Percentiles rank a stretch among this genome's conserved stretches.
Conservation (phyloP, 73 alveolate genomes). For the Tetrahymena thermophila region DNA sequence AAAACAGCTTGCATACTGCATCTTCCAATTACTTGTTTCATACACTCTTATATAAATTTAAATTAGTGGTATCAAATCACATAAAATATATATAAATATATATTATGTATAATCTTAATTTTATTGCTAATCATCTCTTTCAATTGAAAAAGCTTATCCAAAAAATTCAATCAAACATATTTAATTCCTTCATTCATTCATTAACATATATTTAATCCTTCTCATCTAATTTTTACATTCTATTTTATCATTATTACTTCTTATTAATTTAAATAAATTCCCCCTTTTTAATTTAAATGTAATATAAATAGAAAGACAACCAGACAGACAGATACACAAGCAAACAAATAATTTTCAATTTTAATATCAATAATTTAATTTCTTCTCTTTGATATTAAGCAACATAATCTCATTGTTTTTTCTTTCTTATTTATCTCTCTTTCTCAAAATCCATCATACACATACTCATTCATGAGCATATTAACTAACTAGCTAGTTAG, state of each 20-base stretch:
- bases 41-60: background rate
- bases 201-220: no score
- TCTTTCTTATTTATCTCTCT: no score
- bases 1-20: background rate
- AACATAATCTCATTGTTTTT: no score
- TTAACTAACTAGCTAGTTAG: no score
- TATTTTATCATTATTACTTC: background rate
- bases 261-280: background rate
- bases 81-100: background rate
- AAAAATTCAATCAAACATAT: background rate
- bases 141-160: background rate
- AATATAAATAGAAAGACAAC: no score
- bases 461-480: no score
- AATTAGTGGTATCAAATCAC: background rate
- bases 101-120: background rate
- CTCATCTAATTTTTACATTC: background rate
- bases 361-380: background rate
- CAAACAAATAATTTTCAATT: background rate
- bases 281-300: background rate
- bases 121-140: background rate
- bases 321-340: background rate
- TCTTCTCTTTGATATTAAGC: background rate
- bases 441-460: no score
- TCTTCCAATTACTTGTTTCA: background rate
- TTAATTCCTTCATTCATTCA: no score